Conservation (phyloP, 2,329 filamentous ascomycete genomes). For the Aspergillus amoenus region DNA sequence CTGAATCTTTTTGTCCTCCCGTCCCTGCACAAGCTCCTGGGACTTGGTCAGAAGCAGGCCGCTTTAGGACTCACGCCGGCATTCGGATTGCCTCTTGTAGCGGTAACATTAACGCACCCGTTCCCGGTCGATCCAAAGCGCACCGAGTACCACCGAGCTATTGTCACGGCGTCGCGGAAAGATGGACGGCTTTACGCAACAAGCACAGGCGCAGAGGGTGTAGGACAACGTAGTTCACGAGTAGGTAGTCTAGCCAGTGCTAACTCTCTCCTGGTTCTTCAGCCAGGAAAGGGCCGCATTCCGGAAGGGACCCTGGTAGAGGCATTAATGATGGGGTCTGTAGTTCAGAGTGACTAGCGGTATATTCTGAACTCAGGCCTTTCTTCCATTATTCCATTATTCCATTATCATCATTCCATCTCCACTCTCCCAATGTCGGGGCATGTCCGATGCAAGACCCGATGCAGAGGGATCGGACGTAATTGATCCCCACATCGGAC, state of each 20-base stretch:
- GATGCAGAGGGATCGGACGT: no score
- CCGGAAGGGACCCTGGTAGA: slow-evolving; percentile 70
- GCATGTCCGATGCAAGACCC: no score
- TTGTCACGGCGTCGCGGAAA: slow-evolving; percentile 60
- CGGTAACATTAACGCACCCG: slow-evolving; percentile 69
- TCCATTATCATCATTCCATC: no score
- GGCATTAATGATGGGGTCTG: slow-evolving; percentile 72
- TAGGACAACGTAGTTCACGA: slow-evolving; percentile 75
- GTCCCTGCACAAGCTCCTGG: slow-evolving; percentile 73
- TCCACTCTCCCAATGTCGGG: no score
- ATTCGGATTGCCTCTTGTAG: slow-evolving; percentile 68
- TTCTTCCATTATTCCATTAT: no score
- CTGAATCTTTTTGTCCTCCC: slow-evolving; percentile 94
- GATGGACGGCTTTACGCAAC: slow-evolving; percentile 71
- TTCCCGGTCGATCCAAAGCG: slow-evolving; percentile 72
- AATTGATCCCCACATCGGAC: no score
- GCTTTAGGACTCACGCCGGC: slow-evolving; percentile 50
- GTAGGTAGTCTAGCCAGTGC: slow-evolving; percentile 87
- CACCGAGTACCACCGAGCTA: slow-evolving; percentile 86
- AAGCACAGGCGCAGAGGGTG: slow-evolving; percentile 70
- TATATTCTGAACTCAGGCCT: neutral
- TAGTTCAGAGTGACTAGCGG: slow-evolving; percentile 29
- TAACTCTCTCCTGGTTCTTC: slow-evolving; percentile 75
- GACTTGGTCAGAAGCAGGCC: slow-evolving; percentile 47
- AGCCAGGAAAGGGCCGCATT: slow-evolving; percentile 52